A percentile compares a stretch with the other conserved stretches of the same genome.
These are phyloP conservation scores for Entomortierella chlamydospora DNA, from an alignment of 192 early-diverging fungal species.

Conservation along the genomic window DNA sequence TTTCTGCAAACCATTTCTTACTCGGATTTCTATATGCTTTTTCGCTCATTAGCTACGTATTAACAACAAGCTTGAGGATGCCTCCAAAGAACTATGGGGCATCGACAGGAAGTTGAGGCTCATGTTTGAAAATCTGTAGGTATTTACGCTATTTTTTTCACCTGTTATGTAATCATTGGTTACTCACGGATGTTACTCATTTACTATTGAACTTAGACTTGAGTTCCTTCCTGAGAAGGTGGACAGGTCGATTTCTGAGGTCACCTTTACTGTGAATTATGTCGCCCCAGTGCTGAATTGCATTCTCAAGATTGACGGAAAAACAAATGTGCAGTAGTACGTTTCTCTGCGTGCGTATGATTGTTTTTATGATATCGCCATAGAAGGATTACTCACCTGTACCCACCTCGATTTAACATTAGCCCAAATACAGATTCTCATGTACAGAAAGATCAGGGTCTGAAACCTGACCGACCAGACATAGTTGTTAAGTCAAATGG, in stretches of 20 bases:
- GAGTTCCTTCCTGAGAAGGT: conserved; percentile 18
- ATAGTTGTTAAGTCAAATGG: conserved; percentile 18
- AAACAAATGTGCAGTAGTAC: conserved; percentile 32
- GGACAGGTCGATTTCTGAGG: conserved; percentile 24
- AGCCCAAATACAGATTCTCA: conserved; percentile 18
- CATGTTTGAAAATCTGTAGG: conserved; percentile 21
- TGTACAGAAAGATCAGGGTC: conserved; percentile 27
- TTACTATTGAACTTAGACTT: conserved; percentile 1
- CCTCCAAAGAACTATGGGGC: conserved; percentile 2
- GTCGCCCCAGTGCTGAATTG: conserved; percentile 24
- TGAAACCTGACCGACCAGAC: conserved; percentile 35
- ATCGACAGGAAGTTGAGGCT: conserved; percentile 16
- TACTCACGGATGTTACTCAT: background rate
- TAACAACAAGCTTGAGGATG: conserved; percentile 16
- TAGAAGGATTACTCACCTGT: conserved; percentile 2
- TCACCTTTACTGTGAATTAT: conserved; percentile 35
- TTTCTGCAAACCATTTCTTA: conserved; percentile 1
- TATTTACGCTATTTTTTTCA: conserved; percentile 4
- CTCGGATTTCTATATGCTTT: conserved; percentile 3
- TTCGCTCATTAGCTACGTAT: conserved; percentile 21
- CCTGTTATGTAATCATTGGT: background rate
- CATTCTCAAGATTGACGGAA: conserved; percentile 21
- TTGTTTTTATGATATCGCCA: conserved; percentile 3
- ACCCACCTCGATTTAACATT: conserved; percentile 1
- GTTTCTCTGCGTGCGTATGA: background rate